Conservation (phyloP, 441 rosid species). For the Euphorbia schlechtendalii region DNA sequence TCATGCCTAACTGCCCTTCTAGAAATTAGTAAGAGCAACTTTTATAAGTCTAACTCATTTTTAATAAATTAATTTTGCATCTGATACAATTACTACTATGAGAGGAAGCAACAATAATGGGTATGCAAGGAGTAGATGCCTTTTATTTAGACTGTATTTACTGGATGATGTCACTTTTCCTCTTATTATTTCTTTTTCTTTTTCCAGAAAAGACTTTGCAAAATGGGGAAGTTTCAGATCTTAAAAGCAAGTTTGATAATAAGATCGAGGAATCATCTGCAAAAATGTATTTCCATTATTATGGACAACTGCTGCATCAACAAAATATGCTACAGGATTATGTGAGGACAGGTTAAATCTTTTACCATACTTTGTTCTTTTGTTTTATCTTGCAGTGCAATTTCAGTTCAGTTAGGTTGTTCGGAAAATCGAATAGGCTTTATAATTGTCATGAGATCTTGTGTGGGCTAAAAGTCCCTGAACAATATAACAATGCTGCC, state of each 20-base stretch:
- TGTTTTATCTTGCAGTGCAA: slow-evolving; percentile 11
- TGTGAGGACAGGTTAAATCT: slow-evolving; percentile 79
- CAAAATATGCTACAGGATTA: slow-evolving; percentile 97
- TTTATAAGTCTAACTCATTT: not conserved
- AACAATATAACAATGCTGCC: slow-evolving; percentile 1
- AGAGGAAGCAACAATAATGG: not conserved
- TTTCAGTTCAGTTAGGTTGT: slow-evolving; percentile 5
- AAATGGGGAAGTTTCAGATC: slow-evolving; percentile 45
- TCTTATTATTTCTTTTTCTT: slow-evolving; percentile 21
- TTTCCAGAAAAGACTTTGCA: slow-evolving; percentile 37
- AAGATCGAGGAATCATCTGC: slow-evolving; percentile 88
- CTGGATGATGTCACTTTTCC: slow-evolving; percentile 11
- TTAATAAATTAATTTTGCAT: not conserved
- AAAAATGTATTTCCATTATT: slow-evolving; percentile 95
- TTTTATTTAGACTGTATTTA: slow-evolving; percentile 1
- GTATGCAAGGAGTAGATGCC: not conserved
- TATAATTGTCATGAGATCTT: slow-evolving; percentile 2
- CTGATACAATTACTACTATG: not conserved
- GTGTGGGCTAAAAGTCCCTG: not conserved
- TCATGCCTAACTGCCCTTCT: not conserved
- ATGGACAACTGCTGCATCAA: slow-evolving; percentile 89
- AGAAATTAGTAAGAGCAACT: not conserved
- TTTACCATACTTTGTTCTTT: slow-evolving; percentile 19
- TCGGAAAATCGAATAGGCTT: slow-evolving; percentile 1
- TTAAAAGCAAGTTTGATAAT: slow-evolving; percentile 70